Percentiles rank a stretch among this genome's conserved stretches.
Evolutionary conservation across 805 yeast species (phyloP).

Genomic region (Lipomyces yamanashiensis): DNA sequence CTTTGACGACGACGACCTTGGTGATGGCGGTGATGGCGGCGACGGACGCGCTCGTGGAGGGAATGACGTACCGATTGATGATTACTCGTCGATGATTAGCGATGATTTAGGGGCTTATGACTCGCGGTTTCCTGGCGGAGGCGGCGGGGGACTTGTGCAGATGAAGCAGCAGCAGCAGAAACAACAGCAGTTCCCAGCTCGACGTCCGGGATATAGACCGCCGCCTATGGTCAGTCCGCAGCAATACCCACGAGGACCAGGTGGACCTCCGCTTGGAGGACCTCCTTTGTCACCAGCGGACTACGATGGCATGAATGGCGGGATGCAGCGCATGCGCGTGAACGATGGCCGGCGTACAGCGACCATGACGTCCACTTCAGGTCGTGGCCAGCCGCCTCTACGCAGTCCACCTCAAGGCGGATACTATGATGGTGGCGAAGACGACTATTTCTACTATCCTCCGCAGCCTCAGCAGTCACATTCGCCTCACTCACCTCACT

Average conservation of each 20-base stretch:
- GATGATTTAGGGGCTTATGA: conserved; percentile 30
- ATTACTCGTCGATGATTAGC: conserved; percentile 24
- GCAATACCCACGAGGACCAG: conserved; percentile 6
- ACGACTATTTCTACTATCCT: conserved; percentile 16
- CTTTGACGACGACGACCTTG: conserved; percentile 13
- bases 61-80: conserved; percentile 25
- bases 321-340: conserved; percentile 25
- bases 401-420: background rate
- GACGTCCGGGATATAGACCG: conserved; percentile 6
- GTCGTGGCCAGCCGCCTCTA: conserved; percentile 1
- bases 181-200: conserved; percentile 6
- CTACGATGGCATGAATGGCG: conserved; percentile 10
- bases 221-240: conserved; percentile 14
- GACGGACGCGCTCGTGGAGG: conserved; percentile 16
- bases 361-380: background rate
- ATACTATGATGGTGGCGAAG: conserved; percentile 17
- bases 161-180: conserved; percentile 18
- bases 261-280: background rate
- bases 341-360: conserved; percentile 4
- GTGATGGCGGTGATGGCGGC: conserved; percentile 3
- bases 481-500: conserved; percentile 8
- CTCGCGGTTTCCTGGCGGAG: conserved; percentile 28
- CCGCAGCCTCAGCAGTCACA: background rate
- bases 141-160: conserved; percentile 21
- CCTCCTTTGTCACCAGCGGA: background rate